Conservation (phyloP, 73 alveolate species). For the Breviolum minutum region DNA sequence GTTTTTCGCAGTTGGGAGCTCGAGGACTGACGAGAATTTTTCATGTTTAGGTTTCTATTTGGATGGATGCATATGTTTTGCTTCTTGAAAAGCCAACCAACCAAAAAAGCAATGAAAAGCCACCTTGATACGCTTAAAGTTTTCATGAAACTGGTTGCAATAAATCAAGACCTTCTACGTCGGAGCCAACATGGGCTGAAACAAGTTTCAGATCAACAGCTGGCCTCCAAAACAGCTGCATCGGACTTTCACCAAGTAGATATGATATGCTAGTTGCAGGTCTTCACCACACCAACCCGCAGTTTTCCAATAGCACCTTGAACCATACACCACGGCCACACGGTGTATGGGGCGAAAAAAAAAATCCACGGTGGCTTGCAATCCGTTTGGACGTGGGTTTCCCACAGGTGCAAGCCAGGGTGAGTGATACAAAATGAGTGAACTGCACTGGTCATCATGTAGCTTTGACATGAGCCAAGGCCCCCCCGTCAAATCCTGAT, state of each 20-base stretch:
- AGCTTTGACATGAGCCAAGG: background rate
- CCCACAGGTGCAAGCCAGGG: background rate
- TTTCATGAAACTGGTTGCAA: background rate
- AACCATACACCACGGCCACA: too few species aligned
- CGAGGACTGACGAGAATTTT: too few species aligned
- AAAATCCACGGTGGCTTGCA: too few species aligned
- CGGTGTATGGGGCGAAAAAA: too few species aligned
- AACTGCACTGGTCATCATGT: background rate
- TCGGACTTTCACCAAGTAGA: too few species aligned
- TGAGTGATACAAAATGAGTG: background rate
- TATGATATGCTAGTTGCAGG: too few species aligned
- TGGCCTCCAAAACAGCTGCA: background rate
- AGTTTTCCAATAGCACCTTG: too few species aligned
- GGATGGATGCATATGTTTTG: too few species aligned
- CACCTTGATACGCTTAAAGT: background rate
- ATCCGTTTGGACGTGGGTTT: background rate
- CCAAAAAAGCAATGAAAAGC: background rate
- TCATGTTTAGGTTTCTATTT: too few species aligned
- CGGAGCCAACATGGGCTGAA: constrained; percentile 53
- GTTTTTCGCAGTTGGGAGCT: too few species aligned
- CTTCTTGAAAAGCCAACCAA: background rate
- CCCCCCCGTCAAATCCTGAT: background rate
- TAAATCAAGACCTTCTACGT: background rate
- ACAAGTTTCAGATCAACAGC: background rate
- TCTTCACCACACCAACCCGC: too few species aligned